Evolutionary conservation across 306 rosid species (phyloP).

Genomic region (Cucurbita maxima): DNA sequence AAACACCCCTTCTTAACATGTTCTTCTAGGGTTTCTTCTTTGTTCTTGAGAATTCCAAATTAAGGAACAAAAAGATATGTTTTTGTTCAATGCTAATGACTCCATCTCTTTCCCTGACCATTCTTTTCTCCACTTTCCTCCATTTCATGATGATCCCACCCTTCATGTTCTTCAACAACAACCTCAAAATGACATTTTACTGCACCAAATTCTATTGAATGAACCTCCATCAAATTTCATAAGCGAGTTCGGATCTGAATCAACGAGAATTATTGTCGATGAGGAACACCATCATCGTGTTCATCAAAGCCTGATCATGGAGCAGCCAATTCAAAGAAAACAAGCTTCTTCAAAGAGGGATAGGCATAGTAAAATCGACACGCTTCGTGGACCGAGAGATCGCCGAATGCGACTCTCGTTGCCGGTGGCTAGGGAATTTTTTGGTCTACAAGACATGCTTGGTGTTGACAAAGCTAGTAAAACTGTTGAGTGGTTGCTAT

Average conservation of each 20-base stretch:
- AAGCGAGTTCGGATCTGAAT: neutral
- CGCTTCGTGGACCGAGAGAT: constrained; percentile 58
- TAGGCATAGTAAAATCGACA: constrained; percentile 81
- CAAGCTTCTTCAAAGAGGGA: constrained; percentile 34
- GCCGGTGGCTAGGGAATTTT: constrained; percentile 56
- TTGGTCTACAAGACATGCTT: constrained; percentile 75
- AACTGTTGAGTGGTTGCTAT: constrained; percentile 77
- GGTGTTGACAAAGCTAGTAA: constrained; percentile 85
- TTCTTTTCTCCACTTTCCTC: constrained; percentile 29
- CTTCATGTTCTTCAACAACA: constrained; percentile 12
- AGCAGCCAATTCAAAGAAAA: constrained; percentile 10
- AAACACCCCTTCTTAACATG: neutral
- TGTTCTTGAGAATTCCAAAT: neutral
- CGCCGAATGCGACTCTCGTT: constrained; percentile 82
- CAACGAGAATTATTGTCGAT: neutral
- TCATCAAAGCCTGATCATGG: neutral
- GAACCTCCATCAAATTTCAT: neutral
- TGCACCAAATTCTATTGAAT: neutral
- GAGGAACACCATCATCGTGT: neutral
- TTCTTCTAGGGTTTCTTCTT: neutral
- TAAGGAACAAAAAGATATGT: constrained; percentile 16
- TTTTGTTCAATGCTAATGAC: constrained; percentile 33
- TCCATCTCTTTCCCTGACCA: constrained; percentile 36
- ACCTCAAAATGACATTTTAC: constrained; percentile 7
- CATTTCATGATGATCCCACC: constrained; percentile 25